A percentile compares a stretch with the other conserved stretches of the same genome.
phyloP scores from a whole-genome alignment of 202 grass and related monocot genomes.

The Carex sylvatica region DNA sequence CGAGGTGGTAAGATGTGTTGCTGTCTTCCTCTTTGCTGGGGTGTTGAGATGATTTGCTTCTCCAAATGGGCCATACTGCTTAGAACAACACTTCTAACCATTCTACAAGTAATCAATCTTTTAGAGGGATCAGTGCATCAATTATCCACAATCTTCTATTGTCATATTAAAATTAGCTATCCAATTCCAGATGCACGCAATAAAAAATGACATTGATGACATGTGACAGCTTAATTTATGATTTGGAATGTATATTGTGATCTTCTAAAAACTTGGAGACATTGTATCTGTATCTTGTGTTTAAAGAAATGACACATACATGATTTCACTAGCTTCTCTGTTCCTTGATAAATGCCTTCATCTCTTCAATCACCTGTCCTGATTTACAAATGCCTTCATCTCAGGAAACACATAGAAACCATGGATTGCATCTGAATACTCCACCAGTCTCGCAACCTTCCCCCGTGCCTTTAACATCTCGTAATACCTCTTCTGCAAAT shows the following conservation, averaged over 20 bases:
- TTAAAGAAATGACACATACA: too few relatives aligned
- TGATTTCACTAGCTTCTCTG: not conserved
- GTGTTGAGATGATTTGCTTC: too few relatives aligned
- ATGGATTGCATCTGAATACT: constrained; percentile 49
- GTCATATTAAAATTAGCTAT: too few relatives aligned
- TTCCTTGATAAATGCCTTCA: constrained; percentile 40
- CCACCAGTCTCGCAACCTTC: constrained; percentile 20
- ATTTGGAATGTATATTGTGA: not conserved
- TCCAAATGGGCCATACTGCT: too few relatives aligned
- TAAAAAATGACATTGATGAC: not conserved
- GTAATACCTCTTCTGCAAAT: constrained; percentile 30
- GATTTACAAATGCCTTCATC: constrained; percentile 40
- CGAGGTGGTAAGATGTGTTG: too few relatives aligned
- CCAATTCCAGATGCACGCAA: not conserved
- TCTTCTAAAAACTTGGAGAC: too few relatives aligned
- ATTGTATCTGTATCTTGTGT: too few relatives aligned
- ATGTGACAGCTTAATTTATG: not conserved
- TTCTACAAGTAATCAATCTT: too few relatives aligned
- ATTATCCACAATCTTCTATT: too few relatives aligned
- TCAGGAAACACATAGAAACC: constrained; percentile 51
- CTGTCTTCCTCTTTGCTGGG: too few relatives aligned
- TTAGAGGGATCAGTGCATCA: too few relatives aligned
- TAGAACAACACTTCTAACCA: too few relatives aligned
- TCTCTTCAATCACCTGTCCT: constrained; percentile 28
- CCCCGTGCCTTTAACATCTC: constrained; percentile 33